Evolutionary conservation across 495 filamentous ascomycete species (phyloP), one percentile per base, ranked within the genome.

Genomic region (Xylaria longipes): DNA sequence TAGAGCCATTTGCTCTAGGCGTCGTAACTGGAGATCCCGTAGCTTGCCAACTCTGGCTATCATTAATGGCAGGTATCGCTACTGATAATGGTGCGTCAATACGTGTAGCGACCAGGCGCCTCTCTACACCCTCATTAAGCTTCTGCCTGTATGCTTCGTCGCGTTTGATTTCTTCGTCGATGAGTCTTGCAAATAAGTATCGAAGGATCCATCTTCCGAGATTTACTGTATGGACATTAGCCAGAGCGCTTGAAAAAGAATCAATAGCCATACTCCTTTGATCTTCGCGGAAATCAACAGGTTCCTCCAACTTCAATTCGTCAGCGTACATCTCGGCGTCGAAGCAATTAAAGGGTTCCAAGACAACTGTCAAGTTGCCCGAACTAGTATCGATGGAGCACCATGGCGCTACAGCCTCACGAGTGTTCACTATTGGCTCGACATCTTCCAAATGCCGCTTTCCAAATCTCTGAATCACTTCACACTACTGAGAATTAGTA

Each of bases 271-370:
- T 89, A 97, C 94, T 95, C 84, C 96, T 90, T 84, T 99, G 97
- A 76, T 99, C 96, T 72, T 98, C 95, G 57, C 91, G 87, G 75
- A 97, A 97, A 20, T 95, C 91, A 27, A 91, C 82, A 17, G 87
- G 84, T 72, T 97, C 92, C 25, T 91, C 86, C 60, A 95, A 67
- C 20, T 89, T 82, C 12, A 94, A 81, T 77, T 98, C 94, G 77
- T 98, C 96, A 1, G 94, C 95, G 78, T 99, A 99, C 82, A 97
- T 92, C 78, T 99, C 96, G 46, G 95, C 97, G 80, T 98, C 97
- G 75, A 99, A 99, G 78, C 96, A 98, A 72, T 96, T 94, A 75
- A 96, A 97, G 56, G 94, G 93, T 74, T 98, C 96, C 25, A 99
- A 80, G 15, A 97, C 91, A 35, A 97, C 95, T 3, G 94, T 94